These are phyloP conservation scores for Geotrichum europaeum DNA, from an alignment of 1,139 yeast genomes.

Conservation along the genomic window DNA sequence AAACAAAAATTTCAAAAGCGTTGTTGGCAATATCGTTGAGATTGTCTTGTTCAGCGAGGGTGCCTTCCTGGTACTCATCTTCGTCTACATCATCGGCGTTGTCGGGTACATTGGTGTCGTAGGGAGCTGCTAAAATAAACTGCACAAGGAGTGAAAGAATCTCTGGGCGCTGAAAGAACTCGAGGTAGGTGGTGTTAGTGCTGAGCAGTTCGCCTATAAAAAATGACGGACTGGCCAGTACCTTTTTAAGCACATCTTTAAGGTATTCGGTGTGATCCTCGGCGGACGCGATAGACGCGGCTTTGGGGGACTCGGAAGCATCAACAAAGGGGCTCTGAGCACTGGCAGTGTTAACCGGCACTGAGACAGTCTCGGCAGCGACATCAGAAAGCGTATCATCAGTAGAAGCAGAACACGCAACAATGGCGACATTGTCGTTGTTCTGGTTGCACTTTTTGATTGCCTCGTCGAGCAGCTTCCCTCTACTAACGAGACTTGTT, in stretches of 20 bases:
- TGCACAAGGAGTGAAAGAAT: neutral
- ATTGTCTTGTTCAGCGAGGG: slow-evolving; percentile 28
- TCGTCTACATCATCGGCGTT: slow-evolving; percentile 4
- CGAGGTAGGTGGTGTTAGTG: slow-evolving; percentile 3
- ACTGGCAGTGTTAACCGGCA: neutral
- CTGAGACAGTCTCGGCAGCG: neutral
- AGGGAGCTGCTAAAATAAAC: slow-evolving; percentile 7
- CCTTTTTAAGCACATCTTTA: slow-evolving; percentile 30
- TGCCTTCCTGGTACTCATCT: slow-evolving; percentile 20
- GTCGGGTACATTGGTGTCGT: slow-evolving; percentile 21
- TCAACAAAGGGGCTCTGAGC: neutral
- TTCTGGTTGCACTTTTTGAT: neutral
- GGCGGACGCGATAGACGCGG: neutral
- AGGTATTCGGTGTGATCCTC: neutral
- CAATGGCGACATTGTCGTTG: neutral
- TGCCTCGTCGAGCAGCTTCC: slow-evolving; percentile 60
- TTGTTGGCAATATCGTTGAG: slow-evolving; percentile 68
- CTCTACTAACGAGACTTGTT: slow-evolving; percentile 76
- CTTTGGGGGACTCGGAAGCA: neutral
- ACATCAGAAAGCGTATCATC: neutral
- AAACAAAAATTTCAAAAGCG: slow-evolving; percentile 84
- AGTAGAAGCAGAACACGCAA: neutral
- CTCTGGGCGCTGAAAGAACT: neutral
- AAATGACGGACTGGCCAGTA: neutral
- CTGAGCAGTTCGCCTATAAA: slow-evolving; percentile 6